Evolutionary conservation across 2,329 filamentous ascomycete genomes (phyloP).

Genomic region (Penicillium nordicum): DNA sequence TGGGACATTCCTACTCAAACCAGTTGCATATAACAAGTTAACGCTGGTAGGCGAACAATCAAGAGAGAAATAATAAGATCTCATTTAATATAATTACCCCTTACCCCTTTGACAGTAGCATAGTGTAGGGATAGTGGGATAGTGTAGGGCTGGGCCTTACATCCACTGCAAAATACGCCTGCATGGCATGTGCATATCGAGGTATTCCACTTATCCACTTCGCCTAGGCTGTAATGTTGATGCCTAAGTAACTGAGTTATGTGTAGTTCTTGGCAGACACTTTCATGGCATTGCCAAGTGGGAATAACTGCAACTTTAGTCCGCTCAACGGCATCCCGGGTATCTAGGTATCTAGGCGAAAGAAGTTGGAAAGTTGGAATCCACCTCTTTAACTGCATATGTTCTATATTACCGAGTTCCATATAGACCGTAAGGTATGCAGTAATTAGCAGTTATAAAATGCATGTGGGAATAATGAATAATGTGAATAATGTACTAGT

Average conservation of each 20-base stretch:
- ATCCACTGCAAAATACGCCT: not conserved
- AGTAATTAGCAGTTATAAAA: not conserved
- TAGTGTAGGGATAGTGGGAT: not conserved
- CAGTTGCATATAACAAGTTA: not conserved
- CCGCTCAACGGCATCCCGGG: not conserved
- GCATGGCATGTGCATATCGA: slow-evolving; percentile 7
- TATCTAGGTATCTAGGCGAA: not conserved
- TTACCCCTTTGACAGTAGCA: not conserved
- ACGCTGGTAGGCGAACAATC: not conserved
- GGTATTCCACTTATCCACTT: slow-evolving; percentile 4
- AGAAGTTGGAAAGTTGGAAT: not conserved
- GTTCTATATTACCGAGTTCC: not conserved
- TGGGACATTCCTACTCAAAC: not conserved
- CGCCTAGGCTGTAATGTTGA: slow-evolving; percentile 12
- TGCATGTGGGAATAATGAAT: not conserved
- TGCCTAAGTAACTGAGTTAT: slow-evolving; percentile 12
- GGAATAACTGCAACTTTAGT: not conserved
- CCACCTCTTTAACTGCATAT: not conserved
- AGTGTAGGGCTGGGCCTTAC: not conserved
- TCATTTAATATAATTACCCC: not conserved
- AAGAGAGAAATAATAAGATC: not conserved
- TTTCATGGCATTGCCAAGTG: not conserved
- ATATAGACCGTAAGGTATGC: not conserved
- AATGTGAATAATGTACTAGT: not conserved
- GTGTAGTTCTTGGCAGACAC: not conserved